These are phyloP conservation scores for Aspergillus carbonarius DNA, from an alignment of 2,329 filamentous ascomycete species.

Conservation along the genomic window DNA sequence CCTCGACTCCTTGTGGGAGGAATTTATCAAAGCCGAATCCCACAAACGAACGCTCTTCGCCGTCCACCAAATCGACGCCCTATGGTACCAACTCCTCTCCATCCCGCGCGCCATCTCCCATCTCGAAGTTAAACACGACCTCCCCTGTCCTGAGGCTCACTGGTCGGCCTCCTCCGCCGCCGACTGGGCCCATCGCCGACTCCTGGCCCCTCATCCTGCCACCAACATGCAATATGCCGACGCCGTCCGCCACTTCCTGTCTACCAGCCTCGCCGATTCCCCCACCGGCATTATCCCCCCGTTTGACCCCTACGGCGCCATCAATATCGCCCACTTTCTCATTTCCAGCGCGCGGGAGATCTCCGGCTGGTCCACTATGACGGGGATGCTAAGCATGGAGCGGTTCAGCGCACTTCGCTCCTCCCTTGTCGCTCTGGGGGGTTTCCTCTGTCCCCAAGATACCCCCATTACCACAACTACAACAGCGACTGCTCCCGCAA, in stretches of 20 bases:
- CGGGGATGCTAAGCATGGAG: constrained; percentile 43
- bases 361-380: constrained; percentile 47
- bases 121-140: constrained; percentile 47
- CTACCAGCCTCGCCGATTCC: constrained; percentile 23
- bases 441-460: constrained; percentile 26
- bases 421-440: constrained; percentile 36
- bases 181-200: constrained; percentile 28
- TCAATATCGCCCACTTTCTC: constrained; percentile 45
- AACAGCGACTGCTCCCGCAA: constrained; percentile 32
- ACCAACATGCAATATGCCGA: constrained; percentile 37
- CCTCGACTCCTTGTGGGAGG: constrained; percentile 42
- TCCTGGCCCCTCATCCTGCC: constrained; percentile 23
- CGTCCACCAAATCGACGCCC: constrained; percentile 45
- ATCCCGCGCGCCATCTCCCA: constrained; percentile 31
- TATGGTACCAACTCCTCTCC: constrained; percentile 46
- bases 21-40: constrained; percentile 40
- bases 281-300: constrained; percentile 23
- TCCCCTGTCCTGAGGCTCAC: constrained; percentile 41
- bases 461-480: background rate
- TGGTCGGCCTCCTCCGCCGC: constrained; percentile 41
- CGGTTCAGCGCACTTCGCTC: constrained; percentile 36
- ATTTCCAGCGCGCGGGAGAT: constrained; percentile 45
- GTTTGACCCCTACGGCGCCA: constrained; percentile 45
- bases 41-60: constrained; percentile 46
- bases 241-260: constrained; percentile 40